A percentile compares a stretch with the other conserved stretches of the same genome.
phyloP scores from a whole-genome alignment of 75 land plant genomes.

The Pseudotsuga menziesii region DNA sequence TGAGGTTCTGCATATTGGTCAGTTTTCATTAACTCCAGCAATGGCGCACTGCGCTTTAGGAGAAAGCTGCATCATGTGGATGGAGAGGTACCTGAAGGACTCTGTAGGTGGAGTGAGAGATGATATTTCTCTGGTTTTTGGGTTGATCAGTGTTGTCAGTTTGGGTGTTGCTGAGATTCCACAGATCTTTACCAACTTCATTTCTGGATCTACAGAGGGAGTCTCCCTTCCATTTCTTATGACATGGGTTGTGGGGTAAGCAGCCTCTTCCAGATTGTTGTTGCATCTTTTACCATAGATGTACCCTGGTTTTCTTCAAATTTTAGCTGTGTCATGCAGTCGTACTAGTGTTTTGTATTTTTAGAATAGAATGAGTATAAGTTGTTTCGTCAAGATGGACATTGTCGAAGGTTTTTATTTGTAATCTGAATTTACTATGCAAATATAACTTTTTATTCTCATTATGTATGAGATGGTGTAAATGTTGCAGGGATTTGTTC shows the following conservation, averaged over 20 bases:
- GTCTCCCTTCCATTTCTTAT: constrained; percentile 61
- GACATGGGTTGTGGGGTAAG: constrained; percentile 85
- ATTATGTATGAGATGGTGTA: too few species aligned
- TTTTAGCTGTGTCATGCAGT: too few species aligned
- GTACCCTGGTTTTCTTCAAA: too few species aligned
- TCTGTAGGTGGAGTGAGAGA: constrained; percentile 59
- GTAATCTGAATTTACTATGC: too few species aligned
- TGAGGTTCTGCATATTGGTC: too few species aligned
- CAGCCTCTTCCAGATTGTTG: not conserved
- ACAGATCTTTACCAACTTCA: constrained; percentile 73
- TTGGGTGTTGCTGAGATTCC: constrained; percentile 87
- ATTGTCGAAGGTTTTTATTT: too few species aligned
- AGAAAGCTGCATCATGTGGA: constrained; percentile 47
- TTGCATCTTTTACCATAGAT: too few species aligned
- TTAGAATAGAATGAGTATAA: too few species aligned
- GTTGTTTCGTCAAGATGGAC: too few species aligned
- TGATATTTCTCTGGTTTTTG: constrained; percentile 48
- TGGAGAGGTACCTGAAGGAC: constrained; percentile 35
- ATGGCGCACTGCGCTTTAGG: constrained; percentile 19
- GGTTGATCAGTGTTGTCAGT: constrained; percentile 60
- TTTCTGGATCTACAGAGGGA: constrained; percentile 58
- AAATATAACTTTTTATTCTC: too few species aligned
- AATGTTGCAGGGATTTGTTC: not conserved
- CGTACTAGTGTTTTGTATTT: too few species aligned
- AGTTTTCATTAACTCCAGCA: too few species aligned